These are phyloP conservation scores for Neoscytalidium dimidiatum DNA, from an alignment of 2,329 filamentous ascomycete species.

Conservation along the genomic window DNA sequence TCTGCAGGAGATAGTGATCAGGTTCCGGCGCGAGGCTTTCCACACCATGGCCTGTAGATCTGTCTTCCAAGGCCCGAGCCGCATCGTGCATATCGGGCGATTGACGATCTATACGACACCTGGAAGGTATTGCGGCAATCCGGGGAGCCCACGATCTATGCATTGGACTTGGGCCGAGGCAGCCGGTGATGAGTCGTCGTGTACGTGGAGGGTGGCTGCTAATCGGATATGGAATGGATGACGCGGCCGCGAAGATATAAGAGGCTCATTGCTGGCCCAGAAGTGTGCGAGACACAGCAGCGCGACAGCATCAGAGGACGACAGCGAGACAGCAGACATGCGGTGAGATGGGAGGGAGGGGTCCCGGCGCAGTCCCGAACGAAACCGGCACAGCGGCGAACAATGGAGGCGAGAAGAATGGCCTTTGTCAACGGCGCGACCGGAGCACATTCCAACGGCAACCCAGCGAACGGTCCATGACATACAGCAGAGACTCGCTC, in stretches of 20 bases:
- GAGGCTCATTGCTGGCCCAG: constrained; percentile 65
- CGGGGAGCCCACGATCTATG: neutral
- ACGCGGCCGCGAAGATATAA: constrained; percentile 53
- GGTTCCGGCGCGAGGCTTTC: neutral
- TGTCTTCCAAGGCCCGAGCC: constrained; percentile 4
- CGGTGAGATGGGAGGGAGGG: constrained; percentile 13
- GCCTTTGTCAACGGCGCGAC: neutral
- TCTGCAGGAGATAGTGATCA: neutral
- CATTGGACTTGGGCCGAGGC: neutral
- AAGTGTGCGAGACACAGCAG: neutral
- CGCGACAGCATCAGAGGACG: neutral
- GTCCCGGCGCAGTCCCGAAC: constrained; percentile 11
- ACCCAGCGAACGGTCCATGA: neutral
- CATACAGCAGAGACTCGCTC: neutral
- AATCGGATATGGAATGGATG: constrained; percentile 52
- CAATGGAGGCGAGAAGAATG: constrained; percentile 9
- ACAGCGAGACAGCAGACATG: constrained; percentile 3
- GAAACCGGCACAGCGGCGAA: neutral
- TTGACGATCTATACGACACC: neutral
- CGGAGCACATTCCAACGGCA: neutral
- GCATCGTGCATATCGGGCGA: constrained; percentile 7
- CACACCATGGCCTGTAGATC: constrained; percentile 4
- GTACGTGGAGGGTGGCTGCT: neutral
- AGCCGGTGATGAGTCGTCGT: neutral
- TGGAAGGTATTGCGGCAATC: too few relatives aligned